Percentiles rank a stretch among this genome's conserved stretches.
Evolutionary conservation across 352 stramenopile genomes (phyloP).

Genomic region (Globisporangium megalacanthum): DNA sequence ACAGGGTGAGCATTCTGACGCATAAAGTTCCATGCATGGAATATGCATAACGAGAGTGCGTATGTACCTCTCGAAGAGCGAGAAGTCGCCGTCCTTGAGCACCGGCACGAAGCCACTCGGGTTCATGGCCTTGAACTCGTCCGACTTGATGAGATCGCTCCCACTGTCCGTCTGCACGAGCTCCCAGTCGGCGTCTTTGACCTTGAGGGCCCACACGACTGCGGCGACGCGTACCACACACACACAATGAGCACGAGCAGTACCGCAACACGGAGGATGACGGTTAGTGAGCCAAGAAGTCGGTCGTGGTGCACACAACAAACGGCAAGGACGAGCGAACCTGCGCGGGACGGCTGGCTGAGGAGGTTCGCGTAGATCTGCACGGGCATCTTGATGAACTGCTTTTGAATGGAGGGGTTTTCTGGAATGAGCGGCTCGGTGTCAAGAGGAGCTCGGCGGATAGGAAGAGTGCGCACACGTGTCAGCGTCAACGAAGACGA

Average conservation of each 20-base stretch:
- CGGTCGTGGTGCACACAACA: neutral
- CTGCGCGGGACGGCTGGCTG: constrained; percentile 40
- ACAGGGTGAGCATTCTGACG: too few species aligned
- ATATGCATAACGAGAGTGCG: neutral
- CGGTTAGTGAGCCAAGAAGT: too few species aligned
- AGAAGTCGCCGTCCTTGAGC: constrained; percentile 52
- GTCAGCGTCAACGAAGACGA: too few species aligned
- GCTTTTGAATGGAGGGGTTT: neutral
- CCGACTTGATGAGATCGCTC: constrained; percentile 31
- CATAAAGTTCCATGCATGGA: too few species aligned
- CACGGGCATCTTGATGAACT: constrained; percentile 23
- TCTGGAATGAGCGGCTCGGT: neutral
- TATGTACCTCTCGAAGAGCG: constrained; percentile 35
- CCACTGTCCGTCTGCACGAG: constrained; percentile 27
- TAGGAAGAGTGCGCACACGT: too few species aligned
- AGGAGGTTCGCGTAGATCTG: constrained; percentile 58
- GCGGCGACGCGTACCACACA: neutral
- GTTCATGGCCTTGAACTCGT: constrained; percentile 49
- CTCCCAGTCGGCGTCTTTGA: constrained; percentile 22
- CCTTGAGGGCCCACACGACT: constrained; percentile 15
- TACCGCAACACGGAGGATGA: too few species aligned
- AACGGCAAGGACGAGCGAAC: constrained; percentile 1
- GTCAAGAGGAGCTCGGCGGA: too few species aligned
- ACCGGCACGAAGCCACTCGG: constrained; percentile 44
- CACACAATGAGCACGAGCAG: too few species aligned